Percentiles rank a stretch among this genome's conserved stretches.
phyloP scores from a whole-genome alignment of 805 yeast species.

The Lachancea meyersii region DNA sequence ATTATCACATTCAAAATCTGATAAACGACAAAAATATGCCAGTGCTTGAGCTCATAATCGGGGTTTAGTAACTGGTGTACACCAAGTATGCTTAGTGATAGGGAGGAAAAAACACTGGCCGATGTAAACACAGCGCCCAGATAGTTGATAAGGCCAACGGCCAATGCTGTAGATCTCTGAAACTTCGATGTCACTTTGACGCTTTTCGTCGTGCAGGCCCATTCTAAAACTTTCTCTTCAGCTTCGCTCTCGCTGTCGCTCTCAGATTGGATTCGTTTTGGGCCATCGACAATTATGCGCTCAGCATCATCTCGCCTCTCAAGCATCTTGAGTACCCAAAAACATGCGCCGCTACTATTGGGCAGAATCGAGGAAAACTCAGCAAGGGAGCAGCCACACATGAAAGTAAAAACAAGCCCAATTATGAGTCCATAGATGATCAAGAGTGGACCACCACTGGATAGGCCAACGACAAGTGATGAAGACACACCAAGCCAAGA shows the following conservation, averaged over 20 bases:
- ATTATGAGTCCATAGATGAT: constrained; percentile 52
- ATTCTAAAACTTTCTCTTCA: constrained; percentile 11
- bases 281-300: too few species aligned
- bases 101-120: constrained; percentile 51
- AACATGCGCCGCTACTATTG: constrained; percentile 54
- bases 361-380: constrained; percentile 51
- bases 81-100: constrained; percentile 48
- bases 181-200: constrained; percentile 5
- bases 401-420: constrained; percentile 40
- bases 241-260: constrained; percentile 1
- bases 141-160: constrained; percentile 56
- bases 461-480: constrained; percentile 47
- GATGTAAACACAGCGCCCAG: constrained; percentile 56
- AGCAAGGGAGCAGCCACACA: constrained; percentile 46
- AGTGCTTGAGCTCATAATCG: constrained; percentile 37
- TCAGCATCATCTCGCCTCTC: constrained; percentile 5
- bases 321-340: constrained; percentile 51
- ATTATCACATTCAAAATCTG: constrained; percentile 41
- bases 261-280: too few species aligned
- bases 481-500: constrained; percentile 60
- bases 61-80: constrained; percentile 38
- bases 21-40: constrained; percentile 50
- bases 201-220: constrained; percentile 10
- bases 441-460: constrained; percentile 53
- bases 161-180: constrained; percentile 40